Conservation (phyloP, 75 land plant species). For the Cryptomeria japonica region DNA sequence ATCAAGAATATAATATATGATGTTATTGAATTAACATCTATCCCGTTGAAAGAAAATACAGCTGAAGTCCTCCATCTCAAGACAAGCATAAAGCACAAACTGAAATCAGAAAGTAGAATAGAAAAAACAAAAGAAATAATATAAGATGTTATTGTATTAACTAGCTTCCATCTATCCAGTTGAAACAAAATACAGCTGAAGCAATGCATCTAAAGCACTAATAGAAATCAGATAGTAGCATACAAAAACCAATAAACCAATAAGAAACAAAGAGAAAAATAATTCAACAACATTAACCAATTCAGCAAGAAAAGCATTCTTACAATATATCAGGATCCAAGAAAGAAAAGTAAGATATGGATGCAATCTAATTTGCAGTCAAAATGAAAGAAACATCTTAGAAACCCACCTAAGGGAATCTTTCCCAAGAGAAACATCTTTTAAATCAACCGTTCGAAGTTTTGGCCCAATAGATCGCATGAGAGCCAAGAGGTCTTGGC, state of each 20-base stretch:
- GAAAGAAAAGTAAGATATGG: neutral
- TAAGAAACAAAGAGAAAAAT: neutral
- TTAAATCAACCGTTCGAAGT: slow-evolving; percentile 60
- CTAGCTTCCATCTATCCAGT: neutral
- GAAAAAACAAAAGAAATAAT: neutral
- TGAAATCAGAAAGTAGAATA: neutral
- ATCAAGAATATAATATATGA: neutral
- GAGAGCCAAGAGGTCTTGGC: slow-evolving; percentile 46
- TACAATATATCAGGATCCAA: slow-evolving; percentile 1
- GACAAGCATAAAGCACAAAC: neutral
- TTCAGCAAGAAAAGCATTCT: neutral
- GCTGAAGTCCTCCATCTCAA: neutral
- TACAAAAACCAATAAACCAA: neutral
- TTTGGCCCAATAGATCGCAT: slow-evolving; percentile 45
- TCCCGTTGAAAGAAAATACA: neutral
- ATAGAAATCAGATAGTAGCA: neutral
- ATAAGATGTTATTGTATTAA: neutral
- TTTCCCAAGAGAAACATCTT: slow-evolving; percentile 49
- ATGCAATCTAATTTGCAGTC: neutral
- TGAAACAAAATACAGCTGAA: neutral
- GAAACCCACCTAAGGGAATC: slow-evolving; percentile 54
- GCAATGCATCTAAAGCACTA: neutral
- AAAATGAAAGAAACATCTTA: slow-evolving; percentile 4
- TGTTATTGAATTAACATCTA: neutral
- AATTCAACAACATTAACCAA: neutral